Conservation (phyloP, 2,329 filamentous ascomycete genomes). For the Zymoseptoria tritici region DNA sequence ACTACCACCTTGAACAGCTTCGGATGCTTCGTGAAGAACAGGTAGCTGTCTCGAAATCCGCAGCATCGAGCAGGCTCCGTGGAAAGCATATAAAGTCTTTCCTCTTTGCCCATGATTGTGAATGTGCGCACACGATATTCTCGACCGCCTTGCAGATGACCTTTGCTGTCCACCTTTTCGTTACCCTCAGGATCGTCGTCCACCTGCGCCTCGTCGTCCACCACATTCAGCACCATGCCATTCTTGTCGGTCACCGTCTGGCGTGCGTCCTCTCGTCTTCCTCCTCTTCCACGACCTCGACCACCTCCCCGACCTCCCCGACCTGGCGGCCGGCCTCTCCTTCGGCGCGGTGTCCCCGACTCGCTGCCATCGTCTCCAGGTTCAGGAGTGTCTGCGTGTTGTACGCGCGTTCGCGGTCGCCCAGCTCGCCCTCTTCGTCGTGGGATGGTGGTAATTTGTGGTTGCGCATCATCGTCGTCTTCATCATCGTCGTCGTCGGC, state of each 20-base stretch:
- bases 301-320: slow-evolving; percentile 36
- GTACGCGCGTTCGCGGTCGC: slow-evolving; percentile 51
- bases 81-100: slow-evolving; percentile 93
- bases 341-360: slow-evolving; percentile 43
- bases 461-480: slow-evolving; percentile 23
- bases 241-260: slow-evolving; percentile 88
- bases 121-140: slow-evolving; percentile 96
- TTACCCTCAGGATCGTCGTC: slow-evolving; percentile 84
- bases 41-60: slow-evolving; percentile 93
- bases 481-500: slow-evolving; percentile 25
- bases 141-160: slow-evolving; percentile 71
- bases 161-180: slow-evolving; percentile 84
- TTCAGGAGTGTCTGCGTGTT: slow-evolving; percentile 59
- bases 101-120: slow-evolving; percentile 73
- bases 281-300: slow-evolving; percentile 63
- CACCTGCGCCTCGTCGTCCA: slow-evolving; percentile 84
- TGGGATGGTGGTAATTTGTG: slow-evolving; percentile 31
- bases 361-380: slow-evolving; percentile 40
- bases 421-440: slow-evolving; percentile 32
- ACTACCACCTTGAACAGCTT: slow-evolving; percentile 97
- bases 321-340: slow-evolving; percentile 41
- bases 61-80: slow-evolving; percentile 95
- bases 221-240: slow-evolving; percentile 82
- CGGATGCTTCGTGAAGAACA: slow-evolving; percentile 98
- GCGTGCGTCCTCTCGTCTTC: slow-evolving; percentile 72